Evolutionary conservation across 75 land plant species (phyloP), one percentile per base, ranked within the genome.

Genomic region (Pinus taeda): DNA sequence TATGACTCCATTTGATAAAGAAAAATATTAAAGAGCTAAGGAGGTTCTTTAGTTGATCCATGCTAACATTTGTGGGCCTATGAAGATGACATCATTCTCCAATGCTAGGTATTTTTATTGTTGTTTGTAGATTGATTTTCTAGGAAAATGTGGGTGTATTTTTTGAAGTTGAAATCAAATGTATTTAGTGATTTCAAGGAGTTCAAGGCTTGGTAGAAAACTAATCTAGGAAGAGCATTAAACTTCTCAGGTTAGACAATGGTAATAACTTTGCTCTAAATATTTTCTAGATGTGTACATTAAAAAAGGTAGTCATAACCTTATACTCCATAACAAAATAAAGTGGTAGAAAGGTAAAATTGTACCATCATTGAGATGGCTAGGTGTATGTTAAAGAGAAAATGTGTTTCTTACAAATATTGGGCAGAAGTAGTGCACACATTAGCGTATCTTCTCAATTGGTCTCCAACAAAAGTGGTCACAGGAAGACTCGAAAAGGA

Each of bases 271-370:
- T 39, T 4, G 4, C 42, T 39, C 42, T 3, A 3, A 39, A 0
- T 4, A 39, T 39, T 39, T 39, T 39, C 42, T 39, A 4, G 42
- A 39, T 39, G 4, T 39, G 4, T 39, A 4, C 4, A 39, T 4
- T 39, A 0, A 39, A 39, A 4, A 39, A 69, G 45, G 33, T 11
- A 69, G 8, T 37, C 21, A 18, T 1, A 15, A 36, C 18, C 45
- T 0, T 69, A 69, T 37, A 29, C 45, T 69, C 72, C 72, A 69
- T 11, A 69, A 69, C 72, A 69, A 69, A 69, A 69, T 69, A 8
- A 9, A 69, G 21, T 69, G 72, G 72, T 36, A 42, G 72, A 33
- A 9, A 69, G 72, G 71, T 14, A 30, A 30, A 69, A 69, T 30
- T 3, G 72, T 15, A 42, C 49, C n/a, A 36, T 69, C 0, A 42